These are phyloP conservation scores for Ogataea allantospora DNA, from an alignment of 805 yeast genomes.

Conservation along the genomic window DNA sequence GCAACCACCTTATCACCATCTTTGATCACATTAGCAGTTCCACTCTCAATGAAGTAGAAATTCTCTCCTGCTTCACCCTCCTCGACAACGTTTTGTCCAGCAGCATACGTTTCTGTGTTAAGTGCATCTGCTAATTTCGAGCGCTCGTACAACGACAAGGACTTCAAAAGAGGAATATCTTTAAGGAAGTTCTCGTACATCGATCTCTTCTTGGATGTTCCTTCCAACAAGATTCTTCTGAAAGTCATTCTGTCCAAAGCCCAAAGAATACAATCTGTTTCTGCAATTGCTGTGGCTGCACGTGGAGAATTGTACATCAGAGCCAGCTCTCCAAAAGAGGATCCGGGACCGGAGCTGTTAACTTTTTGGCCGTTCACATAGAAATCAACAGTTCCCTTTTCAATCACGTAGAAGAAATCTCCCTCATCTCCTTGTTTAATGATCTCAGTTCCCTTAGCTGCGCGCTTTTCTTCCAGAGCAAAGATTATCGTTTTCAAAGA, in stretches of 20 bases:
- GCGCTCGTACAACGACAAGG: conserved; percentile 76
- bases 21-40: conserved; percentile 74
- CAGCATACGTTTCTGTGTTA: conserved; percentile 66
- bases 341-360: conserved; percentile 76
- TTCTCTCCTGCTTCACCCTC: conserved; percentile 87
- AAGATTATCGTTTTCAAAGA: conserved; percentile 73
- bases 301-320: conserved; percentile 97
- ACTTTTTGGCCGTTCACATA: conserved; percentile 70
- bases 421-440: conserved; percentile 94
- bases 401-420: conserved; percentile 85
- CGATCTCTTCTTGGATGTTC: conserved; percentile 84
- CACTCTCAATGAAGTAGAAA: conserved; percentile 74
- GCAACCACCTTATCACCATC: conserved; percentile 59
- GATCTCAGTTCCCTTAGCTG: conserved; percentile 58
- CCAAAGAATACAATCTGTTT: conserved; percentile 76
- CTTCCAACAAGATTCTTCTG: conserved; percentile 85
- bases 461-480: conserved; percentile 76
- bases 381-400: conserved; percentile 80
- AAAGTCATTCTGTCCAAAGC: conserved; percentile 91
- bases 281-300: conserved; percentile 88
- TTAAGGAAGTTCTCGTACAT: conserved; percentile 87
- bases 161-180: conserved; percentile 77
- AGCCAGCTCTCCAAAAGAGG: conserved; percentile 95
- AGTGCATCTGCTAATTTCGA: conserved; percentile 94
- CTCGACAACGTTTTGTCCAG: conserved; percentile 71